Evolutionary conservation across 2,329 filamentous ascomycete species (phyloP).

Genomic region (Pestalotiopsis fici): DNA sequence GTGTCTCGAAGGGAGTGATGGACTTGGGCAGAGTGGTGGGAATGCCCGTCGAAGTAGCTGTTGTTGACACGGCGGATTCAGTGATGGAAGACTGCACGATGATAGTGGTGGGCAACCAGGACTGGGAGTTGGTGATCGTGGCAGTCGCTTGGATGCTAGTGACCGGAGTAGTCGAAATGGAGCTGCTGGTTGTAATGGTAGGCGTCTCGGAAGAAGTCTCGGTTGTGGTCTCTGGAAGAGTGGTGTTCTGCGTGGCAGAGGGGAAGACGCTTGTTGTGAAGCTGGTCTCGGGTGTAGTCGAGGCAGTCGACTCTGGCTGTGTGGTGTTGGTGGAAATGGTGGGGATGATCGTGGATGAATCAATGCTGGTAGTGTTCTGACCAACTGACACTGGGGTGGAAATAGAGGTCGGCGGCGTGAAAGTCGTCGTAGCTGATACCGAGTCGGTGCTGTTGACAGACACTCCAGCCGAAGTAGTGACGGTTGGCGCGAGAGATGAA

Average conservation of each 20-base stretch:
- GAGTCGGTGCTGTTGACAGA: not conserved
- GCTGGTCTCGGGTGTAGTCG: not conserved
- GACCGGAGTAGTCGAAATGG: conserved; percentile 13
- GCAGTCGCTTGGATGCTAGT: conserved; percentile 44
- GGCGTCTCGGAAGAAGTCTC: conserved; percentile 6
- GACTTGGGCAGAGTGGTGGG: conserved; percentile 71
- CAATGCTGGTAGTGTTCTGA: not conserved
- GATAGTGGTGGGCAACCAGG: conserved; percentile 62
- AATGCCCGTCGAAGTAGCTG: conserved; percentile 52
- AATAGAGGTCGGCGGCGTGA: not conserved
- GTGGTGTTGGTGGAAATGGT: conserved; percentile 2
- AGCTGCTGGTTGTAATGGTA: conserved; percentile 13
- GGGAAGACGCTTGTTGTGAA: not conserved
- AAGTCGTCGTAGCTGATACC: not conserved
- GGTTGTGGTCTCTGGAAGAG: conserved; percentile 16
- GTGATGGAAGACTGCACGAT: conserved; percentile 53
- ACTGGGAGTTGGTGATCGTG: conserved; percentile 43
- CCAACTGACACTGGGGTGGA: not conserved
- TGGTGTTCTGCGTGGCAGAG: conserved; percentile 10
- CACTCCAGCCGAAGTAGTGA: not conserved
- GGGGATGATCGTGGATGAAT: not conserved
- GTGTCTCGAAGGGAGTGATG: conserved; percentile 69
- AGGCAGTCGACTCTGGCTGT: not conserved
- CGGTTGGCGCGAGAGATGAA: conserved; percentile 4
- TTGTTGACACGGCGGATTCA: conserved; percentile 39